phyloP scores from a whole-genome alignment of 495 filamentous ascomycete species.

The Penicillium desertorum region DNA sequence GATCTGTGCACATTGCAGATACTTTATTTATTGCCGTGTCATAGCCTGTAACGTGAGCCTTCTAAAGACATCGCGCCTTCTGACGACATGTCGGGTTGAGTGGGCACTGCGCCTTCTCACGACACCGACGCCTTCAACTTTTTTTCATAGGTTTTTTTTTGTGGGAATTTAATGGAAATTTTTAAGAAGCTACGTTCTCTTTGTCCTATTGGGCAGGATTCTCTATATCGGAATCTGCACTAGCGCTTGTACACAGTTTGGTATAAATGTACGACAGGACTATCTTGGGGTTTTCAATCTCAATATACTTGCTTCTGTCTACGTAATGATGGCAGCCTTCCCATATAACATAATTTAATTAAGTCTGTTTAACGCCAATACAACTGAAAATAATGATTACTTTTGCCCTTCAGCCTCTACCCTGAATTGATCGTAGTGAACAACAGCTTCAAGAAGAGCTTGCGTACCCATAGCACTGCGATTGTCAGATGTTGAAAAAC shows the following conservation, averaged over 20 bases:
- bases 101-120: slow-evolving; percentile 11
- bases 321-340: not conserved
- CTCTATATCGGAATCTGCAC: not conserved
- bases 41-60: slow-evolving; percentile 1
- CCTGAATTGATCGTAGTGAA: slow-evolving; percentile 34
- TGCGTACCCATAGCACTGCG: slow-evolving; percentile 39
- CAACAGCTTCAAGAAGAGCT: slow-evolving; percentile 36
- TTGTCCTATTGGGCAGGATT: not conserved
- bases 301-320: not conserved
- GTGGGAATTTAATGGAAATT: not conserved
- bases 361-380: not conserved
- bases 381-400: not conserved
- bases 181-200: not conserved
- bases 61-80: slow-evolving; percentile 22
- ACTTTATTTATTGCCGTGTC: not conserved
- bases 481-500: slow-evolving; percentile 2
- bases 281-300: too few relatives aligned
- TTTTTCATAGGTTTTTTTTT: not conserved
- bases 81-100: slow-evolving; percentile 15
- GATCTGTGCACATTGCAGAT: not conserved
- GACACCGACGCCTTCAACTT: not conserved
- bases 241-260: not conserved
- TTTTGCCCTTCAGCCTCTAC: slow-evolving; percentile 2
- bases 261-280: not conserved
- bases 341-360: not conserved